Base-by-base conservation (phyloP, 1,284 basidiomycete genomes). In the Ceratobasidium sp. region DNA sequence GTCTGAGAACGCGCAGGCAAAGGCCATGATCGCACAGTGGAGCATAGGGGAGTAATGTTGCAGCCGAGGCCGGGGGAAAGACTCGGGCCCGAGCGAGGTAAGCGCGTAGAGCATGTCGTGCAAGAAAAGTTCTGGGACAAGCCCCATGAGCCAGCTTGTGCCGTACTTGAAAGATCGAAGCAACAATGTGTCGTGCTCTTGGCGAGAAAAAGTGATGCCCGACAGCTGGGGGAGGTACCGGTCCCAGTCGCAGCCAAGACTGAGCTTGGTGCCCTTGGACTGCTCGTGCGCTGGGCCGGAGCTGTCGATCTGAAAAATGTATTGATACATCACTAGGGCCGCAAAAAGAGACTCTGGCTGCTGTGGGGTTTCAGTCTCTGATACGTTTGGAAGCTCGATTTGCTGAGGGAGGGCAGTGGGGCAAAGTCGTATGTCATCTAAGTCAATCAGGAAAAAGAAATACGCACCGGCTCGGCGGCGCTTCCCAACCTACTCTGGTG, bases 21-120 rank as follows among this genome's bases (percentile, higher is more conserved):
- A 77, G 3, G 75, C 75, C 39, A 77, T 33, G 20, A 77, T 23
- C 1, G 75, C 23, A 26, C 75, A 77, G 26, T 77, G 75, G 4
- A 77, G 23, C 33, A 77, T 10, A 2, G 75, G 75, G 0, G 64
- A 56, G 18, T 77, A 77, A 26, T 77, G 53, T 13, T 68, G 63
- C 7, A 60, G 33, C 13, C 64, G 49, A 28, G 39, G 23, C 7
- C 0, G 23, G 3, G 12, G 44, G n/a, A 42, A 42, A 3, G 26
- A 5, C 3, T 18, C 0, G n/a, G 75, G 44, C 39, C 15, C 39
- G 10, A 39, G 51, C 6, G 63, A 42, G 15, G 60, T 75, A 13
- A 77, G 75, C 9, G 10, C 20, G 64, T 58, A 60, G 13, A 77
- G 75, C 75, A 77, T 77, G n/a, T 77, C 75, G 33, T 68, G 51